Evolutionary conservation across 345 rosid genomes (phyloP), one percentile per base, ranked within the genome.

Genomic region (Rhodomyrtus tomentosa): DNA sequence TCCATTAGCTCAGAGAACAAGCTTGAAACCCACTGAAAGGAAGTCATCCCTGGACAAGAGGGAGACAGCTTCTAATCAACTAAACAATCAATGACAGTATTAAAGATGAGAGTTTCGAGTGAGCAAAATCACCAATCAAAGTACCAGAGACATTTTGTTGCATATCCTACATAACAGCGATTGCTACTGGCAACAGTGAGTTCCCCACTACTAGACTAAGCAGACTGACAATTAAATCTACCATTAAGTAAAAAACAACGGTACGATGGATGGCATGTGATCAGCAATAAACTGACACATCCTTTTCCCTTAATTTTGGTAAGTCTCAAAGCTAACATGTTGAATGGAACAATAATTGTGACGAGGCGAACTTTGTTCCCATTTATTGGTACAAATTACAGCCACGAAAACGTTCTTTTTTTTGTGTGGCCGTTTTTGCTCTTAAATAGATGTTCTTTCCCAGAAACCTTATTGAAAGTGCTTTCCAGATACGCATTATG

Each of bases 1-100:
- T 40, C 73, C 0, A 80, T 27, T 48, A 48, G 82, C 59, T 85
- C 51, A 85, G 27, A 86, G 72, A 42, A 79, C 76, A 0, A 86
- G 85, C 50, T 83, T 86, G 85, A 86, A 86, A 0, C 87, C 87
- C 82, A 73, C 87, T 0, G 87, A 86, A 0, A 86, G 87, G 82
- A 86, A 86, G 74, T 86, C 87, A 55, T 86, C 87, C 87, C 87
- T 82, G 85, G 0, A 58, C 25, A 59, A 48, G 13, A 58, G 0
- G 0, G 22, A 48, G 32, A 58, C 53, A 51, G 42, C 29, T 81
- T 50, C 4, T 10, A 51, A 81, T 50, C 55, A 81, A 51, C 45
- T n/a, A 25, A 51, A 81, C 58, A 2, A 22, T 32, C 55, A 81
- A 81, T 10, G n/a, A 81, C 83, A 29, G 53, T 6, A 48, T 40